A percentile compares a stretch with the other conserved stretches of the same genome.
phyloP scores from a whole-genome alignment of 768 basidiomycete genomes.

The Tricholoma terreum region DNA sequence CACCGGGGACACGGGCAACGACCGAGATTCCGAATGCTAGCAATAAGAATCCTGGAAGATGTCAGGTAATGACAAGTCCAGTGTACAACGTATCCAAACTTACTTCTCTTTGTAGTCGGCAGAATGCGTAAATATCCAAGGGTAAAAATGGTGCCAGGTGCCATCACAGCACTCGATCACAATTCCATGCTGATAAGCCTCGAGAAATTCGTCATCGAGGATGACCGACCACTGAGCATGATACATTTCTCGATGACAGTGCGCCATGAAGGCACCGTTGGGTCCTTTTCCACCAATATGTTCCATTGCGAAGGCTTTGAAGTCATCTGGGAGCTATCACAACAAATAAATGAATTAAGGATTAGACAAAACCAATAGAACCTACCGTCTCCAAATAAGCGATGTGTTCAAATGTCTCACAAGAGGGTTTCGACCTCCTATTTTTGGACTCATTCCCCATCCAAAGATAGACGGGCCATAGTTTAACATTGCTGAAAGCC shows the following conservation, averaged over 20 bases:
- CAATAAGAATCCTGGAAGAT: neutral
- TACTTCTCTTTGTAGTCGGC: conserved; percentile 30
- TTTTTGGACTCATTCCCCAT: conserved; percentile 37
- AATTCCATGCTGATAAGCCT: conserved; percentile 20
- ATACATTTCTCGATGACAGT: conserved; percentile 23
- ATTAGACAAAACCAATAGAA: neutral
- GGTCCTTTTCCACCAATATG: neutral
- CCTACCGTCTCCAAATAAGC: conserved; percentile 26
- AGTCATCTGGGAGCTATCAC: neutral
- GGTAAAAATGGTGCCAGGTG: neutral
- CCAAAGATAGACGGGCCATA: conserved; percentile 34
- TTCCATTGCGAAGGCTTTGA: neutral
- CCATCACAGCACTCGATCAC: neutral
- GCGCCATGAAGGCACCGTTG: conserved; percentile 5
- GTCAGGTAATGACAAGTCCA: too few relatives aligned
- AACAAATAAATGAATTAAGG: neutral
- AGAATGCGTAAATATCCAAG: conserved; percentile 6
- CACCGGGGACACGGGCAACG: neutral
- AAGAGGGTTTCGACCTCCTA: conserved; percentile 16
- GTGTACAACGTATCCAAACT: neutral
- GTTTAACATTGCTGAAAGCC: conserved; percentile 22
- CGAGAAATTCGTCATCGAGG: conserved; percentile 18
- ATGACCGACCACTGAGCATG: conserved; percentile 23
- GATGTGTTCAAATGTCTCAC: conserved; percentile 22
- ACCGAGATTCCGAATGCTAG: neutral